Percentiles rank a stretch among this genome's conserved stretches.
Conservation (phyloP, 1,139 yeast species). For the Yamadazyma epiphylla region DNA sequence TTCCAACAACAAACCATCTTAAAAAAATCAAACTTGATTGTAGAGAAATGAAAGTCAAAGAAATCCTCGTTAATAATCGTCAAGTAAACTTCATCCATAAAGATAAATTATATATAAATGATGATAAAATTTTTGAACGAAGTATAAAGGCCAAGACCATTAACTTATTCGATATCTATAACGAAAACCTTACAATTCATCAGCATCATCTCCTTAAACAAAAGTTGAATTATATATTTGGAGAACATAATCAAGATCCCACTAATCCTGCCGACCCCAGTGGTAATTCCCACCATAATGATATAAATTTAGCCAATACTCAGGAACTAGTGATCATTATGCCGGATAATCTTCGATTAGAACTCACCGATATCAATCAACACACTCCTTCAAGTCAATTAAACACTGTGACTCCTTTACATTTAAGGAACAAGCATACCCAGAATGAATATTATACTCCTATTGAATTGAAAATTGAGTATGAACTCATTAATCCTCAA, state of each 20-base stretch:
- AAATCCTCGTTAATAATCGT: constrained; percentile 56
- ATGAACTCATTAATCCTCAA: constrained; percentile 59
- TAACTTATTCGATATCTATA: constrained; percentile 40
- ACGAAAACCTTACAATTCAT: constrained; percentile 41
- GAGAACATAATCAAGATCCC: constrained; percentile 43
- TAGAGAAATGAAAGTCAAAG: constrained; percentile 65
- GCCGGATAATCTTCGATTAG: constrained; percentile 68
- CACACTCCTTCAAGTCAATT: constrained; percentile 41
- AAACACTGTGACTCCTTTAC: constrained; percentile 35
- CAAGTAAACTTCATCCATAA: constrained; percentile 35
- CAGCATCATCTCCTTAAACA: constrained; percentile 66
- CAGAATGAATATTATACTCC: constrained; percentile 59
- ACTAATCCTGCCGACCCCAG: constrained; percentile 14
- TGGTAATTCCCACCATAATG: constrained; percentile 12
- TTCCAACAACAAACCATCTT: constrained; percentile 63
- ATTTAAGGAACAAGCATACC: constrained; percentile 30
- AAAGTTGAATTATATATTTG: constrained; percentile 59
- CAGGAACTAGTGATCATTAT: constrained; percentile 68
- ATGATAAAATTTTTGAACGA: constrained; percentile 23
- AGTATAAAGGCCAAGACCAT: constrained; percentile 12
- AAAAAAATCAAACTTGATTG: constrained; percentile 71
- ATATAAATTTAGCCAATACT: constrained; percentile 40
- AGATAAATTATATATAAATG: constrained; percentile 37
- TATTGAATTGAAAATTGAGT: constrained; percentile 65
- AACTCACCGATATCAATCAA: constrained; percentile 51